These are phyloP conservation scores for Hypoxylon lenormandii DNA, from an alignment of 495 filamentous ascomycete genomes.

Conservation along the genomic window DNA sequence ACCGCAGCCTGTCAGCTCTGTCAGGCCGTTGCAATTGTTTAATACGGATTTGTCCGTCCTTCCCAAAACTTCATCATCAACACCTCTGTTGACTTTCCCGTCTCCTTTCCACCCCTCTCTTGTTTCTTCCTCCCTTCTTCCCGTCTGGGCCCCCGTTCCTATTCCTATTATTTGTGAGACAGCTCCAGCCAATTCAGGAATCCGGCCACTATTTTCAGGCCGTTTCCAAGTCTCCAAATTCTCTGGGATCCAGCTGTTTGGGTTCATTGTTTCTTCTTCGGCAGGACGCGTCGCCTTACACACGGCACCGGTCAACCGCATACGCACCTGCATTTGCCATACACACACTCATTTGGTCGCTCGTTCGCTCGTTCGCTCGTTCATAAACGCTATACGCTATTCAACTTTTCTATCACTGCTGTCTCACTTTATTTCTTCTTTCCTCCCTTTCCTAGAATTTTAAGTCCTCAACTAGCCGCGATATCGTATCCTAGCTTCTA, in stretches of 20 bases:
- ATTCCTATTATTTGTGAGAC: constrained; percentile 47
- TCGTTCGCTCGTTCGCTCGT: constrained; percentile 36
- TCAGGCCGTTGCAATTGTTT: constrained; percentile 30
- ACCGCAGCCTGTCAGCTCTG: too few relatives aligned
- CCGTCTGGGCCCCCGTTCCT: constrained; percentile 34
- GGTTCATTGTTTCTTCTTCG: constrained; percentile 41
- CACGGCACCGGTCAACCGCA: constrained; percentile 27
- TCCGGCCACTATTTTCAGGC: constrained; percentile 12
- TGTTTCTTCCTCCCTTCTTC: constrained; percentile 36
- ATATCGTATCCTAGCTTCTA: constrained; percentile 30
- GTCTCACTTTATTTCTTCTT: constrained; percentile 16
- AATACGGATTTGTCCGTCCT: constrained; percentile 39
- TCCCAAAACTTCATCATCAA: constrained; percentile 41
- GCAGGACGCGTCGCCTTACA: constrained; percentile 42
- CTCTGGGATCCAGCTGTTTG: constrained; percentile 32
- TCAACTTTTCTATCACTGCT: constrained; percentile 20
- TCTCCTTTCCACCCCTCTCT: constrained; percentile 27
- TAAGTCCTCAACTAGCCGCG: constrained; percentile 27
- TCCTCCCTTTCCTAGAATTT: not conserved
- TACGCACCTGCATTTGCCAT: constrained; percentile 38
- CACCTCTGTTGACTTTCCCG: constrained; percentile 33
- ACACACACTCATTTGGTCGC: constrained; percentile 43
- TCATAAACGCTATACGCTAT: constrained; percentile 23
- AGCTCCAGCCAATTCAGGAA: constrained; percentile 40
- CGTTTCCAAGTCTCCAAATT: constrained; percentile 40